Percentiles rank a stretch among this genome's conserved stretches.
Conservation (phyloP, 805 yeast genomes). For the Wickerhamiella brachini region DNA sequence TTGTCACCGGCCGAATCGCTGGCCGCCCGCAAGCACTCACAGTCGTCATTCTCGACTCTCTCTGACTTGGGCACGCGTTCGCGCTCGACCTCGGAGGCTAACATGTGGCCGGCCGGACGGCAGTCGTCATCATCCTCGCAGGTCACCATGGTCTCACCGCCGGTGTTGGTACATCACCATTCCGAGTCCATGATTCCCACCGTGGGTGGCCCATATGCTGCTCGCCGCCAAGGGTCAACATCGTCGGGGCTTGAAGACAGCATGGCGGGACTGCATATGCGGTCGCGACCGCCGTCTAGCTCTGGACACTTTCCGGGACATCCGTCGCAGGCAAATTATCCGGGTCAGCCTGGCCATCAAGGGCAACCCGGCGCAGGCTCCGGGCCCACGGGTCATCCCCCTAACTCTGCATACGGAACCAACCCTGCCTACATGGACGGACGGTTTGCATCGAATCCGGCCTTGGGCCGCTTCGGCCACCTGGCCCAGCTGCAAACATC, state of each 20-base stretch:
- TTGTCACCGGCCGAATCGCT: neutral
- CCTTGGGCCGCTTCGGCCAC: constrained; percentile 1
- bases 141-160: neutral
- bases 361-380: neutral
- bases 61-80: neutral
- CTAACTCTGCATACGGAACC: neutral
- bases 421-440: constrained; percentile 1
- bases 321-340: too few species aligned
- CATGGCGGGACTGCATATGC: neutral
- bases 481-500: neutral
- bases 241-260: neutral
- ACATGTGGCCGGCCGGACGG: neutral
- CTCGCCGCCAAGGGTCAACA: neutral
- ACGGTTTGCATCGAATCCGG: constrained; percentile 1
- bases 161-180: constrained; percentile 1
- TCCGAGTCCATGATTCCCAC: neutral
- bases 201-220: neutral
- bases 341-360: neutral
- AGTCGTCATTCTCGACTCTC: neutral
- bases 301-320: neutral
- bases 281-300: neutral
- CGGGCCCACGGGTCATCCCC: too few species aligned
- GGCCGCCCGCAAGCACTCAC: neutral
- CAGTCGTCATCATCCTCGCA: neutral
- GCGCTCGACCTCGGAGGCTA: constrained; percentile 4